phyloP scores from a whole-genome alignment of 306 rosid species.

The Adenanthera pavonina region DNA sequence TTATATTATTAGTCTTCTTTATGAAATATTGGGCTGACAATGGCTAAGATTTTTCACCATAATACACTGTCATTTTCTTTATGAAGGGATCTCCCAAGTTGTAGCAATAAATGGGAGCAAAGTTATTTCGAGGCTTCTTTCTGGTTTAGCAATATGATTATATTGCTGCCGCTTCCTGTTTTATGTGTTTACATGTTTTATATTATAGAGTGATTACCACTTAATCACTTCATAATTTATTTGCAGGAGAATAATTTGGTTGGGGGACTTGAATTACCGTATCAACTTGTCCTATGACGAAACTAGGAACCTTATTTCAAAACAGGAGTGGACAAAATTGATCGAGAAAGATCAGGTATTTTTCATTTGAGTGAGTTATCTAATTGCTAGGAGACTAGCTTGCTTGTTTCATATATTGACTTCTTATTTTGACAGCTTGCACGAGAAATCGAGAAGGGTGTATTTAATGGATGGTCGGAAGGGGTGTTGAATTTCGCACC shows the following conservation, averaged over 20 bases:
- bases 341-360: conserved; percentile 90
- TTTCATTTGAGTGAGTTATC: not conserved
- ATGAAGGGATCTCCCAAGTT: not conserved
- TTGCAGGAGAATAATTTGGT: conserved; percentile 87
- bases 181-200: not conserved
- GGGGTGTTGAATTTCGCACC: conserved; percentile 82
- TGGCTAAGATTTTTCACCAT: not conserved
- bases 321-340: conserved; percentile 76
- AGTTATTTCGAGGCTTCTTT: too few species aligned
- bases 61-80: not conserved
- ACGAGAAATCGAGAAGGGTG: conserved; percentile 58
- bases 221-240: conserved; percentile 29
- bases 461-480: conserved; percentile 94
- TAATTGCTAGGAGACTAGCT: not conserved
- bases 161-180: not conserved
- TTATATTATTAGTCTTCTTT: not conserved
- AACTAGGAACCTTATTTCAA: conserved; percentile 71
- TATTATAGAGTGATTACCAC: not conserved
- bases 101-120: too few species aligned
- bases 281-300: conserved; percentile 70
- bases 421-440: conserved; percentile 66
- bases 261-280: conserved; percentile 96
- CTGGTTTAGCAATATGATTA: too few species aligned
- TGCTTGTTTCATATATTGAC: conserved; percentile 38
- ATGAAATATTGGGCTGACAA: not conserved